These are phyloP conservation scores for Chrysoporthe deuterocubensis DNA, from an alignment of 2,329 filamentous ascomycete genomes.

Conservation along the genomic window DNA sequence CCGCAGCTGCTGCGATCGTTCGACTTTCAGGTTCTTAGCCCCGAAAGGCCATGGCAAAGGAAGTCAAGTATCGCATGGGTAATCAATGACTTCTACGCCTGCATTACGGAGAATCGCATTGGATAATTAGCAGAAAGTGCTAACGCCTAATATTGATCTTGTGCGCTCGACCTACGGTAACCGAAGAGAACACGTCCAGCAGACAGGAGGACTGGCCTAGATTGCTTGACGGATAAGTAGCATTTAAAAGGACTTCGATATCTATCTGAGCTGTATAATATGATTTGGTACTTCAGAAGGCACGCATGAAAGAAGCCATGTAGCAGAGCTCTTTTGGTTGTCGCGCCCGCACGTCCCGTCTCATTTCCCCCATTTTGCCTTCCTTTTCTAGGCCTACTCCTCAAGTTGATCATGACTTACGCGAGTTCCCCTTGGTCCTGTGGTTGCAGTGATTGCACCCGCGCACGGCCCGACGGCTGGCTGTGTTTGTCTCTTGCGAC, in stretches of 20 bases:
- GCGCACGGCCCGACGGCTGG: too few species aligned
- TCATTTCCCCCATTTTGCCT: too few species aligned
- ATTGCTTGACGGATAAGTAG: not conserved
- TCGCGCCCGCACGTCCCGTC: too few species aligned
- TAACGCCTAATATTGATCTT: not conserved
- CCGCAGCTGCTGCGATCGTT: slow-evolving; percentile 16
- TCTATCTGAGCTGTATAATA: not conserved
- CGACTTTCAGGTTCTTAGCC: slow-evolving; percentile 17
- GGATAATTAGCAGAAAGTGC: not conserved
- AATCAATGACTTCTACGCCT: not conserved
- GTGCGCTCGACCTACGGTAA: not conserved
- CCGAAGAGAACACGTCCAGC: too few species aligned
- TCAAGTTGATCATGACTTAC: too few species aligned
- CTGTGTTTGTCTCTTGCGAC: too few species aligned
- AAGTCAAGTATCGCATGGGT: not conserved
- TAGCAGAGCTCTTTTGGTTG: too few species aligned
- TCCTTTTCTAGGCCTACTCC: too few species aligned
- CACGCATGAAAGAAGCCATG: too few species aligned
- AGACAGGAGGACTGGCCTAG: not conserved
- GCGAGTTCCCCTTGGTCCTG: too few species aligned
- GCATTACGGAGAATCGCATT: not conserved
- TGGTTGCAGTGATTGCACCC: too few species aligned
- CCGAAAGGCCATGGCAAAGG: slow-evolving; percentile 10
- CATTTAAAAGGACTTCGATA: not conserved
- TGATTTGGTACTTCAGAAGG: not conserved